Conservation (phyloP, 2,329 filamentous ascomycete species). For the Karstenula rhodostoma region DNA sequence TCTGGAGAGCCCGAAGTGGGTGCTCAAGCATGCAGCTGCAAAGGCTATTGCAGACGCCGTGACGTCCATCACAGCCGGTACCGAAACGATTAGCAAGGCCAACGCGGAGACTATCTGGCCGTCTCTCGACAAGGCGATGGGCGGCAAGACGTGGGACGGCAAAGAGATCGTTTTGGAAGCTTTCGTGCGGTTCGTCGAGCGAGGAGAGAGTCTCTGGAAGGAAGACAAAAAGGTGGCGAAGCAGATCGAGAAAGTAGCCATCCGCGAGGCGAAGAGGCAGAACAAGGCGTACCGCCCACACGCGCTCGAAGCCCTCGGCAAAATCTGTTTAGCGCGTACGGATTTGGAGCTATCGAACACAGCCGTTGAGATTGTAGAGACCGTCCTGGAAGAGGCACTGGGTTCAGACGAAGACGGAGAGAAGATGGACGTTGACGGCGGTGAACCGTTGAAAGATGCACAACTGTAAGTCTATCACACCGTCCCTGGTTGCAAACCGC, state of each 20-base stretch:
- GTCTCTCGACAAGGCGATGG: constrained; percentile 79
- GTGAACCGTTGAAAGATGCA: constrained; percentile 33
- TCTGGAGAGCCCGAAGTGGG: constrained; percentile 85
- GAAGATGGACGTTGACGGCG: constrained; percentile 45
- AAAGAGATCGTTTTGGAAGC: constrained; percentile 86
- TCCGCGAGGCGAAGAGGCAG: constrained; percentile 90
- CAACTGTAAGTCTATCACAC: constrained; percentile 27
- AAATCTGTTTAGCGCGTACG: constrained; percentile 71
- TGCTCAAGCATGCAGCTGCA: constrained; percentile 86
- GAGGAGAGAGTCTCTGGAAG: constrained; percentile 65
- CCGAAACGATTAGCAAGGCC: constrained; percentile 62
- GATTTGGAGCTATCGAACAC: constrained; percentile 76
- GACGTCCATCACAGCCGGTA: constrained; percentile 64
- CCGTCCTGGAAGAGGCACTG: constrained; percentile 52
- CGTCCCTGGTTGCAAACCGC: background rate
- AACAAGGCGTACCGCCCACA: constrained; percentile 84
- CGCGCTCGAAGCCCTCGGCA: constrained; percentile 75
- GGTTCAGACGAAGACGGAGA: constrained; percentile 28
- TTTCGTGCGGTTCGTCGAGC: constrained; percentile 79
- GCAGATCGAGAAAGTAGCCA: constrained; percentile 71
- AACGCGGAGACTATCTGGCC: constrained; percentile 79
- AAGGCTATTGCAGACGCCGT: constrained; percentile 80
- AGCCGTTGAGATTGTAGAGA: constrained; percentile 69
- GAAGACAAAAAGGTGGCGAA: constrained; percentile 67
- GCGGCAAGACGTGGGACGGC: constrained; percentile 89